Evolutionary conservation across 129 eudicot genomes (phyloP).

Genomic region (Gnaphalium uliginosum): DNA sequence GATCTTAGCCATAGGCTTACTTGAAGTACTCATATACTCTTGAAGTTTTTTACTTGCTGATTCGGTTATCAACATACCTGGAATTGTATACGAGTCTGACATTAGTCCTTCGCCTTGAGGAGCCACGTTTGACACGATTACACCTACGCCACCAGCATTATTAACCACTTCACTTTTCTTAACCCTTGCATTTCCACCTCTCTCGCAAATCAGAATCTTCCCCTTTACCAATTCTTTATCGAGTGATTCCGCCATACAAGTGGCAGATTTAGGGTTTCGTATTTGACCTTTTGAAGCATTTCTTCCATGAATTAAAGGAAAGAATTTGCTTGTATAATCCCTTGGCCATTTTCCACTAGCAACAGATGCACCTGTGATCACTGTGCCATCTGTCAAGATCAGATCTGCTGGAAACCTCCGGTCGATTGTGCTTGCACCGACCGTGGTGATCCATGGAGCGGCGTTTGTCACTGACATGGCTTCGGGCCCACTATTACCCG

Average conservation of each 20-base stretch:
- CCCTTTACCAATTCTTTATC: conserved; percentile 48
- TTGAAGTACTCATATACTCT: conserved; percentile 34
- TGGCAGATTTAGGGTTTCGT: conserved; percentile 26
- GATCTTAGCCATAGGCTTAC: conserved; percentile 53
- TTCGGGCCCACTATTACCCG: conserved; percentile 75
- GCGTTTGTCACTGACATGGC: conserved; percentile 48
- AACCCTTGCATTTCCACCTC: conserved; percentile 54
- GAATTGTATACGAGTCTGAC: conserved; percentile 63
- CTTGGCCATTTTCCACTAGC: conserved; percentile 33
- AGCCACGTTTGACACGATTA: conserved; percentile 59
- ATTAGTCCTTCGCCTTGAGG: conserved; percentile 67
- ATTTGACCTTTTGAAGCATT: conserved; percentile 39
- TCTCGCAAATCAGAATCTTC: conserved; percentile 70
- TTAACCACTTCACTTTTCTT: conserved; percentile 59
- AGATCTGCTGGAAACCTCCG: conserved; percentile 66
- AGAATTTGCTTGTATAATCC: conserved; percentile 9
- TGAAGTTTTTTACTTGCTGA: conserved; percentile 40
- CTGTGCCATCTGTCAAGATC: conserved; percentile 48
- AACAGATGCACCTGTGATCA: conserved; percentile 64
- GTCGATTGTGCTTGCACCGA: conserved; percentile 87
- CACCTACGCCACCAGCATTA: conserved; percentile 68
- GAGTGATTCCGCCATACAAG: conserved; percentile 54
- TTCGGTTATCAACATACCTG: conserved; percentile 58
- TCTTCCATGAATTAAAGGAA: conserved; percentile 57
- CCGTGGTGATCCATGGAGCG: conserved; percentile 89